Evolutionary conservation across 106 monocot species (phyloP), one percentile per base, ranked within the genome.

Genomic region (Hemerocallis citrina): DNA sequence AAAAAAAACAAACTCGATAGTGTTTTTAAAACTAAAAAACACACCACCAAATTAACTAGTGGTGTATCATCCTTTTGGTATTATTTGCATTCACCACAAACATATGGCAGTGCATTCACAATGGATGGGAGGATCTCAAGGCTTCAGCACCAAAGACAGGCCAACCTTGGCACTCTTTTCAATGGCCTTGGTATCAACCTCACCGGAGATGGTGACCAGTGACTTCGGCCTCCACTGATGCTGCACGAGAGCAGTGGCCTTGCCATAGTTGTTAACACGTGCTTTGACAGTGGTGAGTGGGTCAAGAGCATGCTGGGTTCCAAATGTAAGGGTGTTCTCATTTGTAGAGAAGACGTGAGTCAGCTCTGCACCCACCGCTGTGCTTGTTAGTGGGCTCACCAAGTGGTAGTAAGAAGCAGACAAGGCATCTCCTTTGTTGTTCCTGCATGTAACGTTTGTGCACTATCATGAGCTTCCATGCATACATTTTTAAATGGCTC

Each of bases 221-320:
- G 94, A 89, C 22, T 89, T 89, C n/a, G 86, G 89, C 58, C 74
- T 77, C 86, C 85, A 95, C 52, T 82, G 75, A 32, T 95, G 89
- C 78, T 95, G 94, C 67, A 95, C 57, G 40, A 95, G 86, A 4
- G 80, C 89, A 41, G 71, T 78, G 36, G 83, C 89, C 68, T 74
- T 89, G 63, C 94, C 94, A 37, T 68, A 75, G 69, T 83, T 95
- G 78, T 95, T 89, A 60, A 95, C 17, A 15, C 89, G 89, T 27
- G 78, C 80, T 69, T 95, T 95, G 3, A 95, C 82, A 0, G 62
- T 47, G 6, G 94, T 95, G 11, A 77, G 63, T 16, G 73, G 86
- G 57, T 95, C 86, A 10, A 95, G 52, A 5, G 83, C 67, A 19
- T 95, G 89, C 63, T 95, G 94, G 6, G 78, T 75, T 32, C 94